phyloP scores from a whole-genome alignment of 176 grass and related monocot genomes.

The Juncus inflexus region DNA sequence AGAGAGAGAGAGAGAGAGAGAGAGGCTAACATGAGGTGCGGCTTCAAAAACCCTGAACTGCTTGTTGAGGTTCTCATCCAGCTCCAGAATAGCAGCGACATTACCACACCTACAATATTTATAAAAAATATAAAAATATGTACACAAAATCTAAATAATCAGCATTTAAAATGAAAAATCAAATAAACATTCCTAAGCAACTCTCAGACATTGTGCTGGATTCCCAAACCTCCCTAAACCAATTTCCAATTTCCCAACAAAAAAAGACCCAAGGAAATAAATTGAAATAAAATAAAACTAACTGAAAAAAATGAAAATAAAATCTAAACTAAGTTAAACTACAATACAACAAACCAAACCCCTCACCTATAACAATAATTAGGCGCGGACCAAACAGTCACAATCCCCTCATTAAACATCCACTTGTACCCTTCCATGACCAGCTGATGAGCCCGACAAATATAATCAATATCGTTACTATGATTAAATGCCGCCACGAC shows the following conservation, averaged over 20 bases:
- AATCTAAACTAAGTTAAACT: no score
- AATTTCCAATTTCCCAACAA: no score
- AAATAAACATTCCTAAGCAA: no score
- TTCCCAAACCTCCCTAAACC: no score
- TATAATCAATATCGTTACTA: constrained; percentile 93
- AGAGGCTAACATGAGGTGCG: constrained; percentile 77
- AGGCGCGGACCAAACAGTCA: constrained; percentile 98
- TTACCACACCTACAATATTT: constrained; percentile 82
- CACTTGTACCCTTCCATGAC: constrained; percentile 99
- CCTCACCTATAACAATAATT: constrained; percentile 99
- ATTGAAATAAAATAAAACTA: no score
- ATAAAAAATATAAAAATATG: no score
- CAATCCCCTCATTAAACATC: constrained; percentile 98
- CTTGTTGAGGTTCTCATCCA: constrained; percentile 91
- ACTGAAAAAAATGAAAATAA: no score
- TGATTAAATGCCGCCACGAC: constrained; percentile 89
- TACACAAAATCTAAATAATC: no score
- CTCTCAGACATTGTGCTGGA: no score
- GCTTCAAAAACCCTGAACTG: constrained; percentile 94
- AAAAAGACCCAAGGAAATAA: no score
- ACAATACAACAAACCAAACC: no score
- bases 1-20: background rate
- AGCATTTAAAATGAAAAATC: no score
- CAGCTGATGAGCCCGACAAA: constrained; percentile 94
- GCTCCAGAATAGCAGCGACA: constrained; percentile 96